A percentile compares a stretch with the other conserved stretches of the same genome.
phyloP scores from a whole-genome alignment of 257 asterid genomes.

The Solanum neorickii region DNA sequence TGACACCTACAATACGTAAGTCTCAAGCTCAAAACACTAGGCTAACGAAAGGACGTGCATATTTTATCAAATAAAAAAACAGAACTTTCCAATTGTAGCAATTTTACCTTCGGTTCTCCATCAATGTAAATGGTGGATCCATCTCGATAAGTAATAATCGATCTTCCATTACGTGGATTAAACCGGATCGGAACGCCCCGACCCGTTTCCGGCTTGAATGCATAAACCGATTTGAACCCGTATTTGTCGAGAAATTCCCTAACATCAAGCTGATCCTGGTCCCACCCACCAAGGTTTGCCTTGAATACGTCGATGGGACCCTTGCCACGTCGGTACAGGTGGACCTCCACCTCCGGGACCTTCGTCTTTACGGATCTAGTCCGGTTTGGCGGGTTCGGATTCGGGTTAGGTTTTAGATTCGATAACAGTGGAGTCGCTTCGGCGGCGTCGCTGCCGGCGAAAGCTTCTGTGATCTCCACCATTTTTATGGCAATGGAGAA shows the following conservation, averaged over 20 bases:
- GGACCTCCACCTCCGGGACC: slow-evolving; percentile 8
- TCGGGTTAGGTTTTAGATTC: neutral
- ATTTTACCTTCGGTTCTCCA: slow-evolving; percentile 8
- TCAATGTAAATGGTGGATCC: slow-evolving; percentile 2
- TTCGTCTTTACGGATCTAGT: neutral
- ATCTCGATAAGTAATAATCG: neutral
- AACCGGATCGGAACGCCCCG: slow-evolving; percentile 6
- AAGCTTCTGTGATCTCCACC: slow-evolving; percentile 1
- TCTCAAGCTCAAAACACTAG: no score
- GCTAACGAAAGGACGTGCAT: no score
- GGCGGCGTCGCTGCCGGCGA: neutral
- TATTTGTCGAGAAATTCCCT: slow-evolving; percentile 1
- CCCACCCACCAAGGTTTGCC: slow-evolving; percentile 2
- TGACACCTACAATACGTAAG: no score
- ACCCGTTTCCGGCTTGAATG: slow-evolving; percentile 2
- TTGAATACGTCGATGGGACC: slow-evolving; percentile 1
- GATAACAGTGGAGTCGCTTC: neutral
- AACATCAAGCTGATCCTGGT: slow-evolving; percentile 4
- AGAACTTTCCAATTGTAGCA: neutral
- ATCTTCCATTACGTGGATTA: slow-evolving; percentile 6
- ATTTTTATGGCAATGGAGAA: neutral
- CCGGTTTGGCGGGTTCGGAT: neutral
- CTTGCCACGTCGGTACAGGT: slow-evolving; percentile 5
- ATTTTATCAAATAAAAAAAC: neutral
- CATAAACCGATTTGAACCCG: slow-evolving; percentile 4